Percentiles rank a stretch among this genome's conserved stretches.
phyloP scores from a whole-genome alignment of 2,329 filamentous ascomycete species.

The Diaporthe nobilis region DNA sequence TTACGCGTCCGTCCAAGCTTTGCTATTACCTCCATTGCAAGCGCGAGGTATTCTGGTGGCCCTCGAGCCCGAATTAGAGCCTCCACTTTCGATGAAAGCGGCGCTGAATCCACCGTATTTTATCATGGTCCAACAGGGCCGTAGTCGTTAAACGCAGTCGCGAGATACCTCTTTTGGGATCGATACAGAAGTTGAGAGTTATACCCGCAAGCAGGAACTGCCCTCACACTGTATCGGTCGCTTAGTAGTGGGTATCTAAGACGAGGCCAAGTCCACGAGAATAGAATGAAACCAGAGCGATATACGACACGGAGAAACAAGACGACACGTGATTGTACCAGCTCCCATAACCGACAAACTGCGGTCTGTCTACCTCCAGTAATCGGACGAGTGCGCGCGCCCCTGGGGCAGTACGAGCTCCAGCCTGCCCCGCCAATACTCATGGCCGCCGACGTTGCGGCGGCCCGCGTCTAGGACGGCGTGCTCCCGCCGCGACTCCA shows the following conservation, averaged over 20 bases:
- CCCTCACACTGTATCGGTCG: background rate
- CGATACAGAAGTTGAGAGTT: background rate
- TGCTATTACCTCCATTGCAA: background rate
- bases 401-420: conserved; percentile 48
- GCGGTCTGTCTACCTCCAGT: conserved; percentile 32
- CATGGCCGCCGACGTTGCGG: conserved; percentile 47
- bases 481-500: conserved; percentile 50
- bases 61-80: background rate
- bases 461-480: conserved; percentile 36
- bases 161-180: too few relatives aligned
- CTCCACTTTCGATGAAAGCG: background rate
- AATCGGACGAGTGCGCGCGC: conserved; percentile 32
- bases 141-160: too few relatives aligned
- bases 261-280: background rate
- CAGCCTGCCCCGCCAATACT: conserved; percentile 56
- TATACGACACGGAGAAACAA: background rate
- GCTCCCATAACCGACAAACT: background rate
- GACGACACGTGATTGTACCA: background rate
- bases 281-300: background rate
- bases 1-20: conserved; percentile 2
- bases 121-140: background rate
- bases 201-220: too few relatives aligned
- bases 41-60: background rate
- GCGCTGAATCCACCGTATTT: background rate
- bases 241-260: too few relatives aligned